Conservation (phyloP, 495 filamentous ascomycete genomes). For the Hapsidospora chrysogenum region DNA sequence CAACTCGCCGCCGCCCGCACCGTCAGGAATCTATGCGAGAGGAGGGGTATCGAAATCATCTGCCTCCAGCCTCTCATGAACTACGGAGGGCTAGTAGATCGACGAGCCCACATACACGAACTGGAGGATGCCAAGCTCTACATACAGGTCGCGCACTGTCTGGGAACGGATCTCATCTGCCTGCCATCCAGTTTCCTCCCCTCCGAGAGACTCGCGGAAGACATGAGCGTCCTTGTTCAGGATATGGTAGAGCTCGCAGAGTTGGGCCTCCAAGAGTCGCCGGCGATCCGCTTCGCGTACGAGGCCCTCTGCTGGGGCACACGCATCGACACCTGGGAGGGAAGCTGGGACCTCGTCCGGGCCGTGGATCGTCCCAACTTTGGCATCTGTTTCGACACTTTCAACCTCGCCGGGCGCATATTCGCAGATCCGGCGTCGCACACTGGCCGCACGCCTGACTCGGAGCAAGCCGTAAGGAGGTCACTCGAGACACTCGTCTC, state of each 20-base stretch:
- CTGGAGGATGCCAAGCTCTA: constrained; percentile 50
- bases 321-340: constrained; percentile 54
- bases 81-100: constrained; percentile 60
- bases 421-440: constrained; percentile 50
- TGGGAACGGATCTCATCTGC: constrained; percentile 54
- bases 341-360: constrained; percentile 49
- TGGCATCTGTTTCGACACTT: constrained; percentile 65
- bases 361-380: constrained; percentile 55
- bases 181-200: constrained; percentile 59
- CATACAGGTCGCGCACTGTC: constrained; percentile 46
- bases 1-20: constrained; percentile 41
- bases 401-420: constrained; percentile 60
- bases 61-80: constrained; percentile 67
- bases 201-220: constrained; percentile 30
- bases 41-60: constrained; percentile 42
- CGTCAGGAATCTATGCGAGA: constrained; percentile 38
- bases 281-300: constrained; percentile 55
- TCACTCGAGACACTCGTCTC: constrained; percentile 40
- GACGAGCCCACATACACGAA: constrained; percentile 35
- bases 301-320: constrained; percentile 66
- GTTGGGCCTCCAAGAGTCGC: constrained; percentile 33
- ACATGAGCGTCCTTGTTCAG: constrained; percentile 38
- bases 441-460: constrained; percentile 36
- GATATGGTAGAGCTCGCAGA: constrained; percentile 54
- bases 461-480: constrained; percentile 36